Conservation (phyloP, 2,329 filamentous ascomycete genomes). For the Periconia macrospinosa region DNA sequence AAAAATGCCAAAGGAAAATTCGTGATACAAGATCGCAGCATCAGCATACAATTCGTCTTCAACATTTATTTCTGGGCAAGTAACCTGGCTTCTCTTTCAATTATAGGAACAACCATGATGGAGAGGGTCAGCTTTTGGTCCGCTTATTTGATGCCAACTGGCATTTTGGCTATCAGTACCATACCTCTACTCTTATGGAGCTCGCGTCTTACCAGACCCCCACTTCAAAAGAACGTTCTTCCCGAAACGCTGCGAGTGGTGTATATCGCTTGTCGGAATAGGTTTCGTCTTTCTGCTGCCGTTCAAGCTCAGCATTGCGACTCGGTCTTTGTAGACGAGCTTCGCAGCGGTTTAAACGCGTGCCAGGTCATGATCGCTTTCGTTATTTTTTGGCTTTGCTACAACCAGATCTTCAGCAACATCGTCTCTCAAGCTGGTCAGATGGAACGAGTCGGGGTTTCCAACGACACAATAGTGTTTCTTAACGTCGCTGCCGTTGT, state of each 20-base stretch:
- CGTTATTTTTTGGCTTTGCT: conserved; percentile 30
- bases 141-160: conserved; percentile 63
- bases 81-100: conserved; percentile 61
- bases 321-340: conserved; percentile 22
- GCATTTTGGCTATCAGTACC: conserved; percentile 64
- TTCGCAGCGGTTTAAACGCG: conserved; percentile 18
- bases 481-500: conserved; percentile 26
- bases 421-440: conserved; percentile 32
- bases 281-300: conserved; percentile 15
- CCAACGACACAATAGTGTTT: conserved; percentile 35
- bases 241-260: conserved; percentile 8
- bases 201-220: conserved; percentile 15
- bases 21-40: conserved; percentile 22
- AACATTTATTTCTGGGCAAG: conserved; percentile 49
- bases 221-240: conserved; percentile 16
- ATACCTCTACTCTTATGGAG: conserved; percentile 50
- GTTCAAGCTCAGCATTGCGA: conserved; percentile 10
- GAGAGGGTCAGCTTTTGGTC: conserved; percentile 70
- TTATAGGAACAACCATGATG: conserved; percentile 67
- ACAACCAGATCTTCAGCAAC: conserved; percentile 36
- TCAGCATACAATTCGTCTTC: conserved; percentile 34
- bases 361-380: conserved; percentile 28
- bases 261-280: conserved; percentile 10
- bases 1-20: conserved; percentile 18
- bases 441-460: conserved; percentile 29